phyloP scores from a whole-genome alignment of 805 yeast genomes.

The Lipomyces sp. region DNA sequence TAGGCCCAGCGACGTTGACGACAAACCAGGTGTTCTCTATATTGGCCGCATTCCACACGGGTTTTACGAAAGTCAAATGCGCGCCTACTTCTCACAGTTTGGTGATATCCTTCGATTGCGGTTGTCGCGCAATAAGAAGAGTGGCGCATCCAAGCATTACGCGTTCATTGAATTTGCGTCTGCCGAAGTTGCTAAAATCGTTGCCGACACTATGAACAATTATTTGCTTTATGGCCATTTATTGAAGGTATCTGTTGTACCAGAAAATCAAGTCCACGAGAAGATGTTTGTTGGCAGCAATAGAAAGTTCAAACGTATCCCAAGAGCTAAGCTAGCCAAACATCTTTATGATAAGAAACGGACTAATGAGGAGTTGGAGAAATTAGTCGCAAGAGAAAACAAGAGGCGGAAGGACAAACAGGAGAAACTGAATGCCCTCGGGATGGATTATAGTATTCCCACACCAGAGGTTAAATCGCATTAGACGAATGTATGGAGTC shows the following conservation, averaged over 20 bases:
- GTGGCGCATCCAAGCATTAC: slow-evolving; percentile 89
- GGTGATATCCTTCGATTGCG: slow-evolving; percentile 81
- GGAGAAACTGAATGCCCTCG: slow-evolving; percentile 57
- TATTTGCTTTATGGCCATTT: slow-evolving; percentile 87
- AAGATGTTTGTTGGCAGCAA: slow-evolving; percentile 64
- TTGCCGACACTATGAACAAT: slow-evolving; percentile 95
- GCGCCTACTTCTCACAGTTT: slow-evolving; percentile 84
- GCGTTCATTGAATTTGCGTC: slow-evolving; percentile 85
- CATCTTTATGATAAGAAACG: slow-evolving; percentile 62
- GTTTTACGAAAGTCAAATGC: slow-evolving; percentile 74
- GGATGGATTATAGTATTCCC: slow-evolving; percentile 56
- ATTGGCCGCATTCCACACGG: slow-evolving; percentile 93
- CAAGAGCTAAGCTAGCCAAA: slow-evolving; percentile 61
- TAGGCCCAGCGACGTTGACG: slow-evolving; percentile 37
- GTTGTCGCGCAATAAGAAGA: slow-evolving; percentile 83
- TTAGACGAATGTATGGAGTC: not conserved
- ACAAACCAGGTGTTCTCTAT: slow-evolving; percentile 58
- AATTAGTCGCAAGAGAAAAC: slow-evolving; percentile 55
- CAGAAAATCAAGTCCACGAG: slow-evolving; percentile 47
- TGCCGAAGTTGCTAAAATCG: slow-evolving; percentile 78
- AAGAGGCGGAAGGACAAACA: slow-evolving; percentile 52
- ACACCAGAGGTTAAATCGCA: slow-evolving; percentile 15
- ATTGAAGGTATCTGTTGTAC: slow-evolving; percentile 68
- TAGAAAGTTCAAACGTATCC: slow-evolving; percentile 59
- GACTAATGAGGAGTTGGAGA: slow-evolving; percentile 60